Conservation (phyloP, 2,329 filamentous ascomycete species). For the Epichloe aotearoae region DNA sequence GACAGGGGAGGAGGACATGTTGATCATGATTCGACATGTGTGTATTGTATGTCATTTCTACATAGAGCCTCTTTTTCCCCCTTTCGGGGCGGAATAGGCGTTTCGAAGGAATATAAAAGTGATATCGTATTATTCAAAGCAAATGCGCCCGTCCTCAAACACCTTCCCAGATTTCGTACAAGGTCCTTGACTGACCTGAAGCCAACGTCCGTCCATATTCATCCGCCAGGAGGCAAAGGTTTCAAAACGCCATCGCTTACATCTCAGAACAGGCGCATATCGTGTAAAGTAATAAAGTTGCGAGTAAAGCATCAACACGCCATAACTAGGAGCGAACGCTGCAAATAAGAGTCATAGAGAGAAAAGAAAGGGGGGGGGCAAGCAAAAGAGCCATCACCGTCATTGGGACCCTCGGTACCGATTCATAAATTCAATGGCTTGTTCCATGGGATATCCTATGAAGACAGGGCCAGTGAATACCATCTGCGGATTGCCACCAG, state of each 20-base stretch:
- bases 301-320: neutral
- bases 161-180: neutral
- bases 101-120: too few relatives aligned
- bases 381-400: neutral
- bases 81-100: too few relatives aligned
- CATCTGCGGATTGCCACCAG: slow-evolving; percentile 46
- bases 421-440: slow-evolving; percentile 65
- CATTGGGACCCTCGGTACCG: slow-evolving; percentile 28
- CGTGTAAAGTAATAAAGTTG: slow-evolving; percentile 1
- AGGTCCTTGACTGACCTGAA: neutral
- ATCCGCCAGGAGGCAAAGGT: neutral
- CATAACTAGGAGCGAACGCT: neutral
- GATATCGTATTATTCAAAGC: neutral
- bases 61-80: neutral
- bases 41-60: neutral
- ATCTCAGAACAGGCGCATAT: slow-evolving; percentile 6
- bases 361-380: neutral
- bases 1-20: too few relatives aligned
- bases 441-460: slow-evolving; percentile 76
- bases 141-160: neutral
- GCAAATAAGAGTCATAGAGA: neutral
- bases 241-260: slow-evolving; percentile 3
- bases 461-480: slow-evolving; percentile 90
- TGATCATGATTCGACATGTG: too few relatives aligned
- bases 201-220: neutral